phyloP scores from a whole-genome alignment of 306 rosid genomes.

The Geum urbanum region DNA sequence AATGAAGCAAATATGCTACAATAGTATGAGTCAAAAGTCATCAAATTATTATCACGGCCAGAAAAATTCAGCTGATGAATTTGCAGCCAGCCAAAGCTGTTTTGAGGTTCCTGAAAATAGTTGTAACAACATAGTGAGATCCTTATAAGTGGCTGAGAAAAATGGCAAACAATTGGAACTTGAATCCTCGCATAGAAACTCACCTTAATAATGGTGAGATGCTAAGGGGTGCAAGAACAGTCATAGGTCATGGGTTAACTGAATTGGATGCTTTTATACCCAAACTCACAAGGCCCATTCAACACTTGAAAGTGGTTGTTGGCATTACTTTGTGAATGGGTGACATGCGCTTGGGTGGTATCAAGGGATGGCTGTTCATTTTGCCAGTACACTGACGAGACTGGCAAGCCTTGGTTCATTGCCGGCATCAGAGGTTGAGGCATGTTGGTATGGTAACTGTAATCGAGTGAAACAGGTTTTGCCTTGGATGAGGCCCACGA shows the following conservation, averaged over 20 bases:
- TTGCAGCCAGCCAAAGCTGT: background rate
- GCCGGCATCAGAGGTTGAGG: constrained; percentile 33
- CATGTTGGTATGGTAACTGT: constrained; percentile 6
- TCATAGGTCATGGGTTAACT: constrained; percentile 17
- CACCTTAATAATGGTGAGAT: constrained; percentile 10
- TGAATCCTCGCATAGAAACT: background rate
- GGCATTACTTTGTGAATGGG: constrained; percentile 27
- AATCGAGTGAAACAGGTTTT: constrained; percentile 33
- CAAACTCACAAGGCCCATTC: constrained; percentile 39
- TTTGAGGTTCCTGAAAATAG: background rate
- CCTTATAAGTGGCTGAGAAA: background rate
- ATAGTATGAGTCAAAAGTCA: too few relatives aligned
- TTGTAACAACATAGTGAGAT: background rate
- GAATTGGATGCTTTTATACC: constrained; percentile 43
- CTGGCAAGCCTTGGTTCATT: constrained; percentile 31
- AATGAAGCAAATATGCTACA: too few relatives aligned
- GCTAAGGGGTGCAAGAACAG: background rate
- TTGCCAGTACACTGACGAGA: constrained; percentile 47
- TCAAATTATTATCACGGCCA: too few relatives aligned
- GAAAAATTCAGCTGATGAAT: background rate
- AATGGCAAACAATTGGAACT: background rate
- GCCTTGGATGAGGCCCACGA: constrained; percentile 52
- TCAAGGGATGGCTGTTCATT: constrained; percentile 29
- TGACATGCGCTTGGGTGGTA: constrained; percentile 26
- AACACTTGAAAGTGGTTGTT: constrained; percentile 48